Evolutionary conservation across 345 rosid species (phyloP).

Genomic region (Brassica cretica): DNA sequence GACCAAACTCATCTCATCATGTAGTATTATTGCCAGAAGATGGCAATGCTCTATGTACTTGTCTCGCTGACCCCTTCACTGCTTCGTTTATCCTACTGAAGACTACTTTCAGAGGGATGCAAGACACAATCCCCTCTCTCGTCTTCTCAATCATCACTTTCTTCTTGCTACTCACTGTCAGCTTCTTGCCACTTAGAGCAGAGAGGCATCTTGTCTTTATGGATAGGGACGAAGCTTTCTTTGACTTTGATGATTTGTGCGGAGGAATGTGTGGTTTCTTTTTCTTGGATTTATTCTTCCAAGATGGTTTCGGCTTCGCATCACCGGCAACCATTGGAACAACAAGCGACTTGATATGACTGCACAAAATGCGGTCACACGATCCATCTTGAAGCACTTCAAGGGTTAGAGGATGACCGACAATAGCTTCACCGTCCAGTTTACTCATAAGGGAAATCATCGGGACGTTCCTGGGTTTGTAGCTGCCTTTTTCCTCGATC

Average conservation of each 20-base stretch:
- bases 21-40: constrained; percentile 20
- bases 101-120: constrained; percentile 80
- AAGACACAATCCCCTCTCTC: constrained; percentile 59
- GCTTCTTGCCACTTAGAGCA: constrained; percentile 62
- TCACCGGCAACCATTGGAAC: constrained; percentile 31
- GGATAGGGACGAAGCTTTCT: constrained; percentile 54
- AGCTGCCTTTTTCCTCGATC: constrained; percentile 68
- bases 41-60: constrained; percentile 40
- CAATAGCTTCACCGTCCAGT: constrained; percentile 73
- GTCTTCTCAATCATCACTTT: constrained; percentile 47
- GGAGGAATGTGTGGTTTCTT: constrained; percentile 26
- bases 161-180: constrained; percentile 43
- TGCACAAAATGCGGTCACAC: constrained; percentile 23
- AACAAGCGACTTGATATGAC: constrained; percentile 32
- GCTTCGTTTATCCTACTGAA: constrained; percentile 94
- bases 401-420: constrained; percentile 78
- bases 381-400: constrained; percentile 56
- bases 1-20: constrained; percentile 25
- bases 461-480: constrained; percentile 73
- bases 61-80: constrained; percentile 64
- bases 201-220: constrained; percentile 84
- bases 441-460: constrained; percentile 89
- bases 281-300: constrained; percentile 31
- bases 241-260: constrained; percentile 40
- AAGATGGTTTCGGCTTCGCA: constrained; percentile 27